Evolutionary conservation across 371 early-diverging fungal genomes (phyloP), one percentile per base, ranked within the genome.

Genomic region (Mucor indicus): DNA sequence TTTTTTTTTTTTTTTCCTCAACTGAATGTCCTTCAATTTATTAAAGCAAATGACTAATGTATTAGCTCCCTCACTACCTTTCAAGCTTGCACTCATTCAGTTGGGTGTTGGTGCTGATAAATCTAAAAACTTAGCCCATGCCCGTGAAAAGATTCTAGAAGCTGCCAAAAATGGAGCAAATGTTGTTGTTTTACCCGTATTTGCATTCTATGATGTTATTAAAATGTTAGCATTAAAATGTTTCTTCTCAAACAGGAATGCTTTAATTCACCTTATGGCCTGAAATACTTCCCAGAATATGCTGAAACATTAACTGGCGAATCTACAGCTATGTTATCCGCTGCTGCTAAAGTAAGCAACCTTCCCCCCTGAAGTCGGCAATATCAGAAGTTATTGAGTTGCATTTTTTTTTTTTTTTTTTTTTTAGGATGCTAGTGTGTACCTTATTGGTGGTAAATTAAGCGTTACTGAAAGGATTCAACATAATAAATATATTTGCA

Each of bases 231-330:
- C 27, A 39, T 36, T 1, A 3, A 20, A 15, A 11, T 33, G 6
- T 13, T 33, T 13, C n/a, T 15, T 33, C n/a, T 33, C n/a, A n/a
- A 13, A 27, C 59, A 81, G 86, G 92, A 98, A 79, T 93, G 95
- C 69, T 96, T 95, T 79, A 96, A 98, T 64, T 92, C 91, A 15
- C 95, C 96, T 13, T 98, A 96, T 66, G 96, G 96, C 2, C 90
- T 92, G 3, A 62, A 81, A 13, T 85, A 80, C 75, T 98, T 98
- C 65, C 80, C 85, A 10, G 77, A 90, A 33, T 86, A 85, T 48
- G 84, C 93, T 25, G 87, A 89, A 48, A 57, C 67, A 32, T 71
- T 90, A 32, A 70, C 80, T 17, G 58, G 88, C 43, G 74, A 72
- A 17, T 80, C 87, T 9, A 57, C 77, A 24, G 62, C 60, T 23